Conservation (phyloP, 257 asterid species). For the Paraleonurus japonicus region DNA sequence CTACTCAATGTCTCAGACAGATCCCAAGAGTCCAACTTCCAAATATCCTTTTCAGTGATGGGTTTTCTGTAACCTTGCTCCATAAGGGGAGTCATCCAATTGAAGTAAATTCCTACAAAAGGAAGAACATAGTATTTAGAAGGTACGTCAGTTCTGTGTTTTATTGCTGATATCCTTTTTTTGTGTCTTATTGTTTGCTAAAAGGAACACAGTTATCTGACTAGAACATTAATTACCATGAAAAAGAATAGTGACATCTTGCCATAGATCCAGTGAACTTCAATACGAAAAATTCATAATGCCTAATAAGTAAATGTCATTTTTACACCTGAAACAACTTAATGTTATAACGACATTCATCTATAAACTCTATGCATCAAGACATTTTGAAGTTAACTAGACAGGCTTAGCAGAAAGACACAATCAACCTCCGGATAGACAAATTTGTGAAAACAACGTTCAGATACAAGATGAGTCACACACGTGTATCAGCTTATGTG, state of each 20-base stretch:
- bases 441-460: background rate
- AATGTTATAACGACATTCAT: background rate
- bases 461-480: conserved; percentile 11
- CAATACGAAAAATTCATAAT: background rate
- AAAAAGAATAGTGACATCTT: background rate
- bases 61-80: conserved; percentile 70
- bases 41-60: conserved; percentile 74
- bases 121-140: conserved; percentile 18
- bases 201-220: background rate
- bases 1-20: conserved; percentile 58
- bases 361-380: background rate
- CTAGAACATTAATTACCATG: background rate
- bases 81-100: conserved; percentile 94
- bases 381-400: background rate
- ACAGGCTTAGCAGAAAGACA: conserved; percentile 1
- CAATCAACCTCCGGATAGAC: background rate
- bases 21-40: conserved; percentile 94
- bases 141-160: background rate
- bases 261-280: background rate
- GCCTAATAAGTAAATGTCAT: background rate
- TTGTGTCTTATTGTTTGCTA: conserved; percentile 1
- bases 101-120: conserved; percentile 55
- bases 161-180: background rate
- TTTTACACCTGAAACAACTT: background rate
- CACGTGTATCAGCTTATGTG: background rate